phyloP scores from a whole-genome alignment of 352 stramenopile species.

The Globisporangium polare region DNA sequence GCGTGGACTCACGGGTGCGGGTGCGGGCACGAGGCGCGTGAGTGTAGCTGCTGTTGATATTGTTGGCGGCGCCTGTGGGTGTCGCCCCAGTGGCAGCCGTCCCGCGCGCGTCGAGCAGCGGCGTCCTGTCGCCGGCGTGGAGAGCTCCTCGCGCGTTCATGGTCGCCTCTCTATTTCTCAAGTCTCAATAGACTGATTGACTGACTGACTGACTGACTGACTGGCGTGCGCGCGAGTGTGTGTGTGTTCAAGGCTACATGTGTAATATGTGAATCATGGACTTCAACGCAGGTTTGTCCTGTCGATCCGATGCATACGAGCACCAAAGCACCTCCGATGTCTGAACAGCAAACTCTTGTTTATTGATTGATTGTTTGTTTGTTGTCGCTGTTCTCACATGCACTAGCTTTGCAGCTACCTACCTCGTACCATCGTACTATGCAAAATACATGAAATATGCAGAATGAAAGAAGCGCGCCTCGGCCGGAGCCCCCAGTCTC shows the following conservation, averaged over 20 bases:
- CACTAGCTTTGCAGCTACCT: neutral
- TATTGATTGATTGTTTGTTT: neutral
- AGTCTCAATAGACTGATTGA: neutral
- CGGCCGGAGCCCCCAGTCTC: neutral
- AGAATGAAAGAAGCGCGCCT: neutral
- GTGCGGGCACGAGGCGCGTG: neutral
- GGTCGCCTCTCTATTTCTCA: neutral
- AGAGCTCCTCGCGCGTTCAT: conserved; percentile 18
- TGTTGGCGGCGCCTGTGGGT: neutral
- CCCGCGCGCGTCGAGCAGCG: conserved; percentile 10
- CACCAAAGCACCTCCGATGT: neutral
- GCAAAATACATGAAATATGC: conserved; percentile 4
- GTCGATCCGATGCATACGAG: neutral
- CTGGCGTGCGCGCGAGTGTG: no score
- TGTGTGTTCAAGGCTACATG: no score
- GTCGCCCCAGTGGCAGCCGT: neutral
- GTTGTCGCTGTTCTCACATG: neutral
- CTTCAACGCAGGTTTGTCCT: neutral
- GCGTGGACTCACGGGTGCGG: conserved; percentile 10
- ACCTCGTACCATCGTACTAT: neutral
- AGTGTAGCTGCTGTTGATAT: neutral
- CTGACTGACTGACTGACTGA: no score
- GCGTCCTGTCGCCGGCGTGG: conserved; percentile 8
- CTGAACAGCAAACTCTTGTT: conserved; percentile 4
- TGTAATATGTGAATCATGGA: neutral